These are phyloP conservation scores for Solanum hybrid DNA, from an alignment of 305 asterid species.

Conservation along the genomic window DNA sequence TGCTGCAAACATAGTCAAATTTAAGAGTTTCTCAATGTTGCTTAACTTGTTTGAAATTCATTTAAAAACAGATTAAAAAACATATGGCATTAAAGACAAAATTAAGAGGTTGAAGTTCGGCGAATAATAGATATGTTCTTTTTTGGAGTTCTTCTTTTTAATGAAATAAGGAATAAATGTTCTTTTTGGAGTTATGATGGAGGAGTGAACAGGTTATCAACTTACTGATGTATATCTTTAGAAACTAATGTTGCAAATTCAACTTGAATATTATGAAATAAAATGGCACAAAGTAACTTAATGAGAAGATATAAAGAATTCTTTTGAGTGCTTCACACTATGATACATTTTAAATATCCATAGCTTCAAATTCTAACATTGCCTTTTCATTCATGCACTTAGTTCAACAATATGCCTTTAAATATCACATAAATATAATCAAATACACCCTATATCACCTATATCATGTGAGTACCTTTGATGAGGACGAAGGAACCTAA, in stretches of 20 bases:
- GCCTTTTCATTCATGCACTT: background rate
- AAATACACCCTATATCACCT: background rate
- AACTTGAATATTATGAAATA: background rate
- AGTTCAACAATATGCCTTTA: background rate
- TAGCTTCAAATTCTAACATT: background rate
- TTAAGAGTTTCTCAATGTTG: background rate
- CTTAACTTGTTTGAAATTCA: background rate
- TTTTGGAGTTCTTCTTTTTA: background rate
- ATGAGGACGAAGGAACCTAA: slow-evolving; percentile 91
- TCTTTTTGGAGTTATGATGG: background rate
- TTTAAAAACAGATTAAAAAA: background rate
- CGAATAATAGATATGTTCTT: background rate
- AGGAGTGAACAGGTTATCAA: background rate
- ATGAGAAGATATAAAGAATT: background rate
- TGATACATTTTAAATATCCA: background rate
- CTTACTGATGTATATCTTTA: background rate
- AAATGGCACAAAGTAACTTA: background rate
- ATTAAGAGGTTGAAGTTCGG: background rate
- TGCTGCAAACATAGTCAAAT: background rate
- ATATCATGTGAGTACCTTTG: slow-evolving; percentile 53
- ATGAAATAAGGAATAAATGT: background rate
- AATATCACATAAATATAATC: background rate
- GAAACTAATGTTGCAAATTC: background rate
- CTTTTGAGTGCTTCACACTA: background rate
- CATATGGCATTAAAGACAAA: background rate